Evolutionary conservation across 1,284 basidiomycete species (phyloP), one percentile per base, ranked within the genome.

Genomic region (Takashimella tepidaria): DNA sequence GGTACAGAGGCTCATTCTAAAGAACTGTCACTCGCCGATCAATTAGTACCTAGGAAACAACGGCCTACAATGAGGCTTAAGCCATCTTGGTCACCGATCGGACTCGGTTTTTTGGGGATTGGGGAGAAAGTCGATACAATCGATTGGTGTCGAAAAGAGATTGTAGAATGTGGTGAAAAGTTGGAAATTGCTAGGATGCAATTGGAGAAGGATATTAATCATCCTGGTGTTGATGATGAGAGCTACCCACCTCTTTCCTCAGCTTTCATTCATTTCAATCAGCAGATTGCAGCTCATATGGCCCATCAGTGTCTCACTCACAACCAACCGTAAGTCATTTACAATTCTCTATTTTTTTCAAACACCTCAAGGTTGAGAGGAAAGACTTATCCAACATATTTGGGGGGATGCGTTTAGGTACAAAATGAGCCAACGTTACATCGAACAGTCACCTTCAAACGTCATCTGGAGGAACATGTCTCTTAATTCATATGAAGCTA

Each of bases 241-340:
- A 79, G 79, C 24, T 83, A 80, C 68, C 77, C 77, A 3, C 85
- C 87, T 1, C 70, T 88, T 59, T 90, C 84, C 69, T 88, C 87
- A 23, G 90, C 89, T 3, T 98, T 98, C 74, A 82, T 98, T 57
- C 86, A 90, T 25, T 98, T 98, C 81, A 85, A 93, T 74, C 82
- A 84, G 63, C 95, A 98, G 77, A 88, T 96, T 61, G 89, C 89
- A 1, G 90, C 90, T n/a, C 90, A 95, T 72, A 79, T 93, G 70
- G 89, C 88, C 1, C 80, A 80, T 19, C 83, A 88, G 69, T 79
- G 80, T 5, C 74, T 92, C 24, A 77, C 83, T 2, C 88, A 92
- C 67, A 84, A 90, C 62, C 82, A 85, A 55, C 89, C 89, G 31
- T 37, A 37, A 37, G 31, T 37, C 24, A 45, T 41, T 5, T 20